Conservation (phyloP, 2,329 filamentous ascomycete species). For the Metarhizium robertsii region DNA sequence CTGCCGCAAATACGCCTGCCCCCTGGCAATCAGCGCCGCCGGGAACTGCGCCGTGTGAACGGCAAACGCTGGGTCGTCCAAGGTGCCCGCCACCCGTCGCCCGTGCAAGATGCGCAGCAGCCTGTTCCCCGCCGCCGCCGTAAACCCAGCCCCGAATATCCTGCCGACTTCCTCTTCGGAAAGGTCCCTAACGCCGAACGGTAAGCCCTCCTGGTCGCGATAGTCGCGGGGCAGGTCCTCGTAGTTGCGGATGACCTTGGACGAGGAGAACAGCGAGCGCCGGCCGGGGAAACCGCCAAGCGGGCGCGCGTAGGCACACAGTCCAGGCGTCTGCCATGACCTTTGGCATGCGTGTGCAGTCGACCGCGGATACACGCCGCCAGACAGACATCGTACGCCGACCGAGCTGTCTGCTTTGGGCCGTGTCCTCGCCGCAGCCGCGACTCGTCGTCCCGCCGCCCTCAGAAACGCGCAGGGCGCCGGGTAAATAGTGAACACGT, state of each 20-base stretch:
- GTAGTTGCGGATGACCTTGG: slow-evolving; percentile 39
- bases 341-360: neutral
- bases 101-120: slow-evolving; percentile 52
- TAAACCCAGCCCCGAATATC: slow-evolving; percentile 42
- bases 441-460: slow-evolving; percentile 15
- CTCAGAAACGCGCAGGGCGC: slow-evolving; percentile 21
- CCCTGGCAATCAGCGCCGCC: slow-evolving; percentile 31
- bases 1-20: slow-evolving; percentile 45
- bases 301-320: neutral
- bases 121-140: slow-evolving; percentile 36
- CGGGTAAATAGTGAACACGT: slow-evolving; percentile 13
- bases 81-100: slow-evolving; percentile 52
- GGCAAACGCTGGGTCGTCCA: slow-evolving; percentile 46
- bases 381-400: slow-evolving; percentile 10
- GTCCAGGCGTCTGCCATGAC: slow-evolving; percentile 3
- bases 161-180: slow-evolving; percentile 32
- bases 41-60: slow-evolving; percentile 37
- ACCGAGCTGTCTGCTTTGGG: neutral
- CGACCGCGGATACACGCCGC: neutral
- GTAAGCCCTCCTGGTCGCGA: slow-evolving; percentile 43
- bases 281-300: slow-evolving; percentile 10
- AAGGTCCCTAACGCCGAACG: slow-evolving; percentile 42
- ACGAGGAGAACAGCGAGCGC: slow-evolving; percentile 25
- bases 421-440: neutral
- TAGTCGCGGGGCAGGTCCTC: slow-evolving; percentile 49